Evolutionary conservation across 331 rosid genomes (phyloP), one percentile per base, ranked within the genome.

Genomic region (Pyracantha coccinea): DNA sequence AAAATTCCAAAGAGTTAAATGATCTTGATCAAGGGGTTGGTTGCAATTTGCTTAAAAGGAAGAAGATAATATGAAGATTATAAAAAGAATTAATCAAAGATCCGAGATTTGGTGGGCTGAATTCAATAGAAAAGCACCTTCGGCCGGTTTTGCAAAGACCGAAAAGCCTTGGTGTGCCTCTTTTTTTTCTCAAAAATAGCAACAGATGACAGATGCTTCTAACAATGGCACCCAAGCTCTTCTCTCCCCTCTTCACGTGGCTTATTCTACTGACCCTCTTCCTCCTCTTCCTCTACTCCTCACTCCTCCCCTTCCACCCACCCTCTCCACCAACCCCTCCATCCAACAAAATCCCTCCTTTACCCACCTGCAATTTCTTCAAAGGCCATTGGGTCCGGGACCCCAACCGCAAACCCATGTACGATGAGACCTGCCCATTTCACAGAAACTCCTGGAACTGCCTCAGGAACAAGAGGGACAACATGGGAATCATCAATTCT

Each of bases 391-490:
- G 97, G 97, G 82, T 74, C 66, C 63, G 70, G 4, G 97, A 94
- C 80, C 90, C 92, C 20, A 69, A 67, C 69, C 90, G 63, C 68
- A 20, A 6, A 71, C 97, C 99, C 74, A 76, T 86, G 68, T 92
- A 94, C 84, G 96, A 94, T 23, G 87, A 86, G 17, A 82, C 89
- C 2, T 92, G 97, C 77, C 91, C 96, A 6, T 94, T 94, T 79
- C 99, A 94, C 77, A 83, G 99, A 21, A 90, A 89, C 81, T 87
- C 99, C 11, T 94, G 97, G 97, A 92, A 95, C 63, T 95, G 99
- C 79, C 72, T 92, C 74, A 85, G 92, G 81, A 95, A 89, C 85
- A 81, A 89, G 82, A 83, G 99, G 68, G 87, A 81, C 10, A 87
- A 89, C 72, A 80, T 92, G 80, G 88, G 55, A 75, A 25, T 68